phyloP scores from a whole-genome alignment of 768 basidiomycete species.

The Lactarius deliciosus region DNA sequence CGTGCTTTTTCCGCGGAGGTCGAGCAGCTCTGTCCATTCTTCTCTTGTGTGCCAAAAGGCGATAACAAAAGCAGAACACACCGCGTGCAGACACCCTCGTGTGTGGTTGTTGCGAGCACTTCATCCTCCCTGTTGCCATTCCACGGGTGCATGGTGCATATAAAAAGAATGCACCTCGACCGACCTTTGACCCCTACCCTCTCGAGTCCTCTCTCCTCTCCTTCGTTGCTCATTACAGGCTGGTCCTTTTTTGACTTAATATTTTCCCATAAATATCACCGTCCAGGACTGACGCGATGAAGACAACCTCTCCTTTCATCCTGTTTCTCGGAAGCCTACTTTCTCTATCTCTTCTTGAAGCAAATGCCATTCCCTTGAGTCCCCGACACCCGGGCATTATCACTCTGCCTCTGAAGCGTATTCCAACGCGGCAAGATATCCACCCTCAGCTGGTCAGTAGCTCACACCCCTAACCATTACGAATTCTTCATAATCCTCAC shows the following conservation, averaged over 20 bases:
- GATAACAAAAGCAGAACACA: slow-evolving; percentile 1
- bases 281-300: slow-evolving; percentile 71
- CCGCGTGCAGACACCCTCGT: not conserved
- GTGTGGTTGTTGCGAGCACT: not conserved
- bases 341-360: slow-evolving; percentile 38
- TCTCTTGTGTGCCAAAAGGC: not conserved
- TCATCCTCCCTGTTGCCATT: slow-evolving; percentile 11
- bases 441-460: slow-evolving; percentile 47
- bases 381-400: slow-evolving; percentile 37
- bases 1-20: not conserved
- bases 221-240: slow-evolving; percentile 13
- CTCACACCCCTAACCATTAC: no score
- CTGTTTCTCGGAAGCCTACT: slow-evolving; percentile 55
- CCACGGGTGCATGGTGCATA: not conserved
- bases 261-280: slow-evolving; percentile 53
- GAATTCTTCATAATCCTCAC: not conserved
- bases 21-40: not conserved
- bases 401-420: slow-evolving; percentile 44
- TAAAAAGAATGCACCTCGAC: slow-evolving; percentile 1
- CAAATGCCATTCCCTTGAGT: slow-evolving; percentile 45
- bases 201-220: not conserved
- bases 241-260: slow-evolving; percentile 9
- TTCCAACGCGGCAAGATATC: slow-evolving; percentile 36
- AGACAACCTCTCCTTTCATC: slow-evolving; percentile 50
- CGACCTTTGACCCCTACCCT: not conserved